Base-by-base conservation (phyloP, 345 rosid species). In the Syzygium grande region DNA sequence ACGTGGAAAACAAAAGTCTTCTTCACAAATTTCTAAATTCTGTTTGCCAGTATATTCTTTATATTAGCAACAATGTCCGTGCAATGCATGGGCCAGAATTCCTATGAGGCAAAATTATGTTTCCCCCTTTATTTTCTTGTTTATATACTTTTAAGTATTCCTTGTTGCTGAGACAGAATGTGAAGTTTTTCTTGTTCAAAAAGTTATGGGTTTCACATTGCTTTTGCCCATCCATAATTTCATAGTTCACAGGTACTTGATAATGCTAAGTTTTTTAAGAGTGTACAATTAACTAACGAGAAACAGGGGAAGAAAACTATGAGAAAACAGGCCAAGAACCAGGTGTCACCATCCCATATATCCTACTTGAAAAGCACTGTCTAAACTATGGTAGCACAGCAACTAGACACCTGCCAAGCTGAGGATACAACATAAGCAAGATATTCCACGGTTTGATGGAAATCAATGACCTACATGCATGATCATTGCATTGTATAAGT, bases 401-500 rank as follows among this genome's bases (percentile, higher is more conserved):
- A 49, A 19, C 79, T 68, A 68, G 43, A 30, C 83, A 73, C 83
- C 83, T 19, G 49, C 83, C 83, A 73, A 73, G 38, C 49, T 73
- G 21, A 19, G 49, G 49, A 73, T 9, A 21, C 25, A 4, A 38
- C 49, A 38, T 38, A 73, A 73, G 83, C 49, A 73, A 21, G 27
- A 38, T 73, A 73, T 34, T 73, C 51, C 53, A 46, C 38, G 52
- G 52, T 87, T 52, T 61, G 27, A 63, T 43, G 78, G 68, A 88
- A 41, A 84, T 63, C 56, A 65, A 58, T 34, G 27, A 89, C 95
- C 73, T 88, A 97, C 99, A 90, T 97, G 99, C 99, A 97, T 96
- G 89, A 97, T 95, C 93, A 96, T 92, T 52, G 99, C 99, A 88
- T 97, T 96, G 88, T 96, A 97, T 89, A 97, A 92, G 90, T 97